phyloP scores from a whole-genome alignment of 305 asterid genomes.

The Withania somnifera region DNA sequence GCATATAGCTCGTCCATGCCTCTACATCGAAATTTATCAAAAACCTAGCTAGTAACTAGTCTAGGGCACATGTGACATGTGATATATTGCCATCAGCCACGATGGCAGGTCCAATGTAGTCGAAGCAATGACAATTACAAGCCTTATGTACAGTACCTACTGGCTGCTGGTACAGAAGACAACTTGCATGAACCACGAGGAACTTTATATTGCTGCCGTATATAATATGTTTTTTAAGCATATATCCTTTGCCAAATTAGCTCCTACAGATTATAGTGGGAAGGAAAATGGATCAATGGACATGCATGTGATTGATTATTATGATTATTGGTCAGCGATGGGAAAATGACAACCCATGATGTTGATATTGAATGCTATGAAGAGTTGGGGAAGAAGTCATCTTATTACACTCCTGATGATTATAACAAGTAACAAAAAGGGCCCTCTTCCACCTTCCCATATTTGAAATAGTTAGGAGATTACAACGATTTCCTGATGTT shows the following conservation, averaged over 20 bases:
- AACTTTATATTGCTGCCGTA: neutral
- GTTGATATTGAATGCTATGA: neutral
- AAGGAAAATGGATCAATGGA: neutral
- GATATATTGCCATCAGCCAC: conserved; percentile 5
- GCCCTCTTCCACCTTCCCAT: neutral
- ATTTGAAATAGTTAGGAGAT: neutral
- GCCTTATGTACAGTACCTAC: conserved; percentile 20
- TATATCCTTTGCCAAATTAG: neutral
- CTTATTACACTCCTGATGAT: neutral
- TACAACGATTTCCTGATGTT: neutral
- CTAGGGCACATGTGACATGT: conserved; percentile 32
- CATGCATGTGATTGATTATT: neutral
- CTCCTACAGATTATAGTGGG: neutral
- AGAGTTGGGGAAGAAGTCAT: neutral
- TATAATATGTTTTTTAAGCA: neutral
- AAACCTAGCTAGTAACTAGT: neutral
- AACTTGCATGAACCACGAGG: neutral
- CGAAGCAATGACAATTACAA: conserved; percentile 6
- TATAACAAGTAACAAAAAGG: neutral
- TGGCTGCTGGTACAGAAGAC: conserved; percentile 17
- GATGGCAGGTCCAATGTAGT: conserved; percentile 7
- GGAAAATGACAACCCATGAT: neutral
- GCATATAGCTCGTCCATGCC: neutral
- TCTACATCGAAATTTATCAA: neutral
- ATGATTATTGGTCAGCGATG: neutral